A percentile compares a stretch with the other conserved stretches of the same genome.
Conservation (phyloP, 345 rosid species). For the Citrus trifoliata region DNA sequence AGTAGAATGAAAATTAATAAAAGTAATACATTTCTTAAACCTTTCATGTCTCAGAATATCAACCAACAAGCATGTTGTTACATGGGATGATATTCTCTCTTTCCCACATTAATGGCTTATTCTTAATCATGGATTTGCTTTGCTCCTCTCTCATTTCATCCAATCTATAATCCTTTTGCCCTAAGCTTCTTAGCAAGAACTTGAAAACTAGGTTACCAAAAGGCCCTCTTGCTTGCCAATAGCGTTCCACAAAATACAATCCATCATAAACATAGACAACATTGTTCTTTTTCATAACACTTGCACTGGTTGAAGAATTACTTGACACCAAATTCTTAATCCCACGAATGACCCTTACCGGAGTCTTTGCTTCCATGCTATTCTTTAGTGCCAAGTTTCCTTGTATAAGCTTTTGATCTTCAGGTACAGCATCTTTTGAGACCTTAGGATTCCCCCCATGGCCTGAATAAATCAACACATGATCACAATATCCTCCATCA, state of each 20-base stretch:
- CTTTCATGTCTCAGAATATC: too few species aligned
- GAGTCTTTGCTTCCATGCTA: constrained; percentile 18
- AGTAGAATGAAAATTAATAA: too few species aligned
- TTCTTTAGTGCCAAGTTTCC: constrained; percentile 43
- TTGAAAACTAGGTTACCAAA: constrained; percentile 25
- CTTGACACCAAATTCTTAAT: background rate
- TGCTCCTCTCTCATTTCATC: background rate
- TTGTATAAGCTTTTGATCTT: constrained; percentile 29
- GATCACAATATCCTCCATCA: background rate
- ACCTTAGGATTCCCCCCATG: constrained; percentile 36
- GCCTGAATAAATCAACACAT: constrained; percentile 26
- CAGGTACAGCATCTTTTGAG: background rate
- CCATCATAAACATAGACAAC: constrained; percentile 29
- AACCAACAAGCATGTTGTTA: too few species aligned
- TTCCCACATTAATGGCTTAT: too few species aligned
- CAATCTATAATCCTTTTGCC: background rate
- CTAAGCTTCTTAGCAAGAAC: constrained; percentile 8
- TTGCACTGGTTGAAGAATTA: too few species aligned
- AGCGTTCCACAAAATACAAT: constrained; percentile 16
- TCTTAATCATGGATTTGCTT: too few species aligned
- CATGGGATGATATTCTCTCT: too few species aligned
- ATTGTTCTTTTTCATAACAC: background rate
- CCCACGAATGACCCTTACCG: constrained; percentile 23
- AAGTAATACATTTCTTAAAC: too few species aligned
- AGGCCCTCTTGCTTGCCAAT: constrained; percentile 17